phyloP scores from a whole-genome alignment of 139 green algal genomes.

The Nannochloris sp. region DNA sequence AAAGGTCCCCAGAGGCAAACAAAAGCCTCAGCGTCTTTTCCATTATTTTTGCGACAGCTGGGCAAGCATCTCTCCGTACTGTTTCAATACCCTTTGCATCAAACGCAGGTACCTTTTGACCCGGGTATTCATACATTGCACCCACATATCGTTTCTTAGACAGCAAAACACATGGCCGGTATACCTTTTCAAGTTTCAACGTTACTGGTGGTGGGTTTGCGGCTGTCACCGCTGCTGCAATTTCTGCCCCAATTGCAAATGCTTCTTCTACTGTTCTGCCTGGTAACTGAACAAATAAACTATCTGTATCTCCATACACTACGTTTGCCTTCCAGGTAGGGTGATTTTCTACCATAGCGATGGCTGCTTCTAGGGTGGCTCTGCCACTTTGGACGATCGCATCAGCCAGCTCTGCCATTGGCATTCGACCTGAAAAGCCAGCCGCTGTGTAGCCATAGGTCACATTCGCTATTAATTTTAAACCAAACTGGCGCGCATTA shows the following conservation, averaged over 20 bases:
- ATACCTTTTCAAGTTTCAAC: slow-evolving; percentile 98
- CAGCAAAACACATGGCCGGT: slow-evolving; percentile 87
- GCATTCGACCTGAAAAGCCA: slow-evolving; percentile 87
- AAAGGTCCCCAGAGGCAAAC: slow-evolving; percentile 73
- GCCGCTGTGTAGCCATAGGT: slow-evolving; percentile 80
- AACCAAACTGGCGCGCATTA: slow-evolving; percentile 90
- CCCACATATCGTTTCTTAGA: slow-evolving; percentile 99
- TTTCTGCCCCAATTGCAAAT: slow-evolving; percentile 79
- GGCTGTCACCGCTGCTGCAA: slow-evolving; percentile 74
- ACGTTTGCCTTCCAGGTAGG: slow-evolving; percentile 61
- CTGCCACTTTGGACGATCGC: slow-evolving; percentile 83
- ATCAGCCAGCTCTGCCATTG: slow-evolving; percentile 92
- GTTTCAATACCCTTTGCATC: slow-evolving; percentile 88
- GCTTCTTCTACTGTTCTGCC: slow-evolving; percentile 69
- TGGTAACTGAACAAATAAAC: slow-evolving; percentile 86
- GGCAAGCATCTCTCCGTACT: slow-evolving; percentile 85
- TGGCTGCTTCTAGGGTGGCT: slow-evolving; percentile 85
- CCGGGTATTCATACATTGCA: slow-evolving; percentile 70
- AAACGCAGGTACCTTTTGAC: slow-evolving; percentile 46
- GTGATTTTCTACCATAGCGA: slow-evolving; percentile 65
- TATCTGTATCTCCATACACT: slow-evolving; percentile 85
- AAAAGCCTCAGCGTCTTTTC: slow-evolving; percentile 74
- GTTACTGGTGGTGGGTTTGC: slow-evolving; percentile 79
- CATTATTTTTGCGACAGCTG: slow-evolving; percentile 83
- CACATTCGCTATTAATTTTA: slow-evolving; percentile 98